Base-by-base conservation (phyloP, 306 rosid species). In the Medicago lupulina region DNA sequence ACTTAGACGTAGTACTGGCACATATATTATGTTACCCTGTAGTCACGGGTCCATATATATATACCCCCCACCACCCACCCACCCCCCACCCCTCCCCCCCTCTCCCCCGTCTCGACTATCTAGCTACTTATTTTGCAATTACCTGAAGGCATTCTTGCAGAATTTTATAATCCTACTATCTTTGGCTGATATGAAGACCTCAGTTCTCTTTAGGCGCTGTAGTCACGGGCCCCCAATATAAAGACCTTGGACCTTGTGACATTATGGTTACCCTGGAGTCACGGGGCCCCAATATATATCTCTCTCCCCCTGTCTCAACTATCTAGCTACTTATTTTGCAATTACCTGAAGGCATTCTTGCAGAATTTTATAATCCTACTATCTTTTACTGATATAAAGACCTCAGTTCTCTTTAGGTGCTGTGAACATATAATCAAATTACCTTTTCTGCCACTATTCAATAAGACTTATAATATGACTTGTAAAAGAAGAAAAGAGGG, bases 401-500 rank as follows among this genome's bases (percentile, higher is more conserved):
- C 14, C 47, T 43, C 14, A 43, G 47, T 43, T 43, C 14, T 43
- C 3, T 41, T 41, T 43, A 43, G 16, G 51, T 4, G 51, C 51
- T 46, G 13, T 12, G 50, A 46, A 46, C n/a, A 46, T 12, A 46
- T 31, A 74, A 28, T 21, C 34, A 6, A 70, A 9, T 59, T 71
- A 19, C 36, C 10, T 21, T 23, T 21, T 23, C 44, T 72, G 21
- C 69, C 58, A 46, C 67, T 47, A 61, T 46, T 72, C 54, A 49
- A 66, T 15, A 38, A 28, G 38, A 59, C 39, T n/a, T 66, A 13
- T 19, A 46, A 60, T 53, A 70, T 55, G 31, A 60, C 63, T 40
- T 25, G 15, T 47, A 13, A 59, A 50, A 78, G 67, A 50, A 17
- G 39, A 38, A 64, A 40, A 21, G 55, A 50, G 62, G 59, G 28